A percentile compares a stretch with the other conserved stretches of the same genome.
Conservation (phyloP, 2,329 filamentous ascomycete species). For the Alternaria angustiovoidea region DNA sequence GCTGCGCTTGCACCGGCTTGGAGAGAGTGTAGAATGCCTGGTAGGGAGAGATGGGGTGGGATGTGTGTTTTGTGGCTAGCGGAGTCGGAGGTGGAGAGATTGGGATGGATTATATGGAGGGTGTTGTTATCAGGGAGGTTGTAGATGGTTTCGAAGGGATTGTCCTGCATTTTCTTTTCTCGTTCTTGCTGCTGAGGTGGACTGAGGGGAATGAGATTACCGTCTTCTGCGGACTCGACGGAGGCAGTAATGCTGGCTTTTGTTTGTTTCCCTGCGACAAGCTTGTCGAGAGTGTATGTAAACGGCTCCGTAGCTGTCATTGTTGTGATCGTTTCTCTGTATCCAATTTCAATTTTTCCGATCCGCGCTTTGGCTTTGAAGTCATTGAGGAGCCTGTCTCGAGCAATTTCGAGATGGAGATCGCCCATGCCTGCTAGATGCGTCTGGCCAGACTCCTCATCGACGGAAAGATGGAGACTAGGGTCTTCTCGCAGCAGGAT, state of each 20-base stretch:
- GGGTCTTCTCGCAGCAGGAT: slow-evolving; percentile 90
- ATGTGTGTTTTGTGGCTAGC: slow-evolving; percentile 57
- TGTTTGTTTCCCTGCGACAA: slow-evolving; percentile 79
- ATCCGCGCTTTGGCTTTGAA: slow-evolving; percentile 87
- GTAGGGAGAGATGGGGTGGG: slow-evolving; percentile 62
- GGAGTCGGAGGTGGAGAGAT: slow-evolving; percentile 53
- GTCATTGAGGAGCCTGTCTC: slow-evolving; percentile 85
- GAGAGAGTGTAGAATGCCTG: slow-evolving; percentile 63
- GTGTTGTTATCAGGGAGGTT: slow-evolving; percentile 71
- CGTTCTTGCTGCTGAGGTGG: slow-evolving; percentile 24
- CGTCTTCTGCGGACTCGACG: slow-evolving; percentile 66
- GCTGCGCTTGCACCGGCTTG: slow-evolving; percentile 84
- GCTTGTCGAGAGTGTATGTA: slow-evolving; percentile 75
- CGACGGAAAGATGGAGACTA: slow-evolving; percentile 82
- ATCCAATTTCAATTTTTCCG: slow-evolving; percentile 93
- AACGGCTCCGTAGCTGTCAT: slow-evolving; percentile 60
- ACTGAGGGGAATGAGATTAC: slow-evolving; percentile 18
- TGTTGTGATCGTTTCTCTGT: slow-evolving; percentile 79
- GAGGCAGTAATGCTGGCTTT: slow-evolving; percentile 77
- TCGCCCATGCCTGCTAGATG: slow-evolving; percentile 96
- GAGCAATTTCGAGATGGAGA: slow-evolving; percentile 90
- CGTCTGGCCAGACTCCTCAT: slow-evolving; percentile 92
- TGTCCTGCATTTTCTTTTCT: slow-evolving; percentile 39
- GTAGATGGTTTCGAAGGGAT: slow-evolving; percentile 40
- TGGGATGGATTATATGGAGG: slow-evolving; percentile 64